Evolutionary conservation across 1,284 basidiomycete genomes (phyloP), one percentile per base, ranked within the genome.

Genomic region (Leccinum subrobustum): DNA sequence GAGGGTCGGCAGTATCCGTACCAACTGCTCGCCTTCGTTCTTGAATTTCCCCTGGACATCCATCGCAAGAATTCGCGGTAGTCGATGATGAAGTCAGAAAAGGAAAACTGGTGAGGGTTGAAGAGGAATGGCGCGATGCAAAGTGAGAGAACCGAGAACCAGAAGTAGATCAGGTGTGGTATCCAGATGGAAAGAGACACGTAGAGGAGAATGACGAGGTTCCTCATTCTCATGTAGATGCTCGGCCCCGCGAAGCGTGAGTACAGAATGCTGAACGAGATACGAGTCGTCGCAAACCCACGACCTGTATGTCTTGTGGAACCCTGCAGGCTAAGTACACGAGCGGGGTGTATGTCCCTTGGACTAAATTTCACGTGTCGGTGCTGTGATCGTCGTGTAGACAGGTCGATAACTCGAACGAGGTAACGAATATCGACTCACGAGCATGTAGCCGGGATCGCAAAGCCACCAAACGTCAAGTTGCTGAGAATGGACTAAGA

Each of bases 91-190:
- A 97, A 98, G 77, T 98, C 95, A 68, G 92, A 78, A 74, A 89
- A 93, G 23, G 93, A 93, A 84, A 98, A 98, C 75, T 98, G 96
- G 78, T 98, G 96, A 11, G 96, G 96, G 78, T 98, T 98, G 85
- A 98, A 97, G 63, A 98, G 70, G 86, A 97, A 98, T 2, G 96
- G 95, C 33, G 96, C 94, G 65, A 97, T 84, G 76, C 93, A 96
- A 16, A 97, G 85, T 50, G 95, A 94, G 60, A 95, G 76, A 62
- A 95, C 91, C 16, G 93, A 95, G 73, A 92, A 82, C 95, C 95
- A 98, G 87, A 98, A 98, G 83, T 98, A 98, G 79, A 96, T 92
- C 68, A 98, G 81, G 77, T 94, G 91, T 4, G 93, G 92, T 64
- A 95, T 92, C 91, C 92, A 98, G 67, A 98, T 84, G 16, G 92